Percentiles rank a stretch among this genome's conserved stretches.
phyloP scores from a whole-genome alignment of 805 yeast genomes.

The Tetrapisispora namnaoensis region DNA sequence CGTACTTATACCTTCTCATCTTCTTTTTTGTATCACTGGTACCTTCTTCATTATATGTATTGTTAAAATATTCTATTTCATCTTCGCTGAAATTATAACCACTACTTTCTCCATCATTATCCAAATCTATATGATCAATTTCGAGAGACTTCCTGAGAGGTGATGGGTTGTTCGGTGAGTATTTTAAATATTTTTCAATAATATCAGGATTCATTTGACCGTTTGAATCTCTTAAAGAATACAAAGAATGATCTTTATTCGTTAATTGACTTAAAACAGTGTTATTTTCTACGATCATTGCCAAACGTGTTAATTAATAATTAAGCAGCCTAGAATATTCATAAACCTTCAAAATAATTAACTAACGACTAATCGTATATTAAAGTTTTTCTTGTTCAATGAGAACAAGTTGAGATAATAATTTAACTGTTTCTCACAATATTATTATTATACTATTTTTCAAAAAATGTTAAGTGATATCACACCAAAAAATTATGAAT shows the following conservation, averaged over 20 bases:
- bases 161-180: conserved; percentile 12
- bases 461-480: too few relatives aligned
- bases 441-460: too few relatives aligned
- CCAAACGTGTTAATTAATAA: not conserved
- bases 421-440: too few relatives aligned
- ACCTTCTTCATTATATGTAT: not conserved
- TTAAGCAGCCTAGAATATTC: not conserved
- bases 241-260: not conserved
- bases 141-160: conserved; percentile 8
- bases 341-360: too few relatives aligned
- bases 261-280: not conserved
- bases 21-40: not conserved
- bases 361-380: not conserved
- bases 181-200: conserved; percentile 5
- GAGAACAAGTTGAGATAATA: not conserved
- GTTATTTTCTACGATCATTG: not conserved
- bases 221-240: not conserved
- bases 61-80: not conserved
- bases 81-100: not conserved
- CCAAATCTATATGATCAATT: not conserved
- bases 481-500: not conserved
- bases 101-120: not conserved
- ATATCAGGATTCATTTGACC: not conserved
- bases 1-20: not conserved
- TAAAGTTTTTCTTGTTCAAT: too few relatives aligned